These are phyloP conservation scores for Geranomyces variabilis DNA, from an alignment of 192 early-diverging fungal species.

Conservation along the genomic window DNA sequence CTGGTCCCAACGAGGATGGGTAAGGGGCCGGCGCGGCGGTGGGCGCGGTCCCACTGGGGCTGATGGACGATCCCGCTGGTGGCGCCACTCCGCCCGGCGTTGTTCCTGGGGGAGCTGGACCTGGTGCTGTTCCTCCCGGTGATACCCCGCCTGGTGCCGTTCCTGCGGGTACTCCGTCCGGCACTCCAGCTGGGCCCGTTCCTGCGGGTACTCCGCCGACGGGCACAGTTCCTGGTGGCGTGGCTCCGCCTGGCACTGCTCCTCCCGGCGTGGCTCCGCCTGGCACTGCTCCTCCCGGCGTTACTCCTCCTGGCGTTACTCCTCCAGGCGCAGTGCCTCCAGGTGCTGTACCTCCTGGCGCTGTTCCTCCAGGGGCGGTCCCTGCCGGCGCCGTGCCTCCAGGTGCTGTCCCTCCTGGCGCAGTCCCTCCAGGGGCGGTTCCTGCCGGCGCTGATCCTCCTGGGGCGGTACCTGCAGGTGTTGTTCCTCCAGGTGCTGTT, in stretches of 20 bases:
- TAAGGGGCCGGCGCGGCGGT: not conserved
- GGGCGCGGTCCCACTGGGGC: not conserved
- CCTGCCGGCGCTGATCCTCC: not conserved
- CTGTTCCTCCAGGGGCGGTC: not conserved
- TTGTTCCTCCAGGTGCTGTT: conserved; percentile 2
- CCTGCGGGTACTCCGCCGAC: too few species aligned
- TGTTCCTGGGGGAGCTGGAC: not conserved
- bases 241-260: not conserved
- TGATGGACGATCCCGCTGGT: too few species aligned
- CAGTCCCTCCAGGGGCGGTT: conserved; percentile 3
- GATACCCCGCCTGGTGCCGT: too few species aligned
- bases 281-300: not conserved
- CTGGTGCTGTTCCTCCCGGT: too few species aligned
- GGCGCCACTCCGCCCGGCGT: too few species aligned
- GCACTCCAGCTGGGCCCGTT: too few species aligned
- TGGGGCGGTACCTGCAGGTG: not conserved
- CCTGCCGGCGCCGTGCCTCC: not conserved
- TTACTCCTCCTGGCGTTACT: not conserved
- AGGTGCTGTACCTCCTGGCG: not conserved
- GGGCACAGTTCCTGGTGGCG: not conserved
- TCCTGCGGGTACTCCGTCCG: too few species aligned
- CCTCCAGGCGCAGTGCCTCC: not conserved
- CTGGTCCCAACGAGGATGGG: conserved; percentile 4
- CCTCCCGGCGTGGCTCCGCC: not conserved
- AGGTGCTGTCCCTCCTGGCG: not conserved